Evolutionary conservation across 208 protist species (phyloP).

Genomic region (Crithidia mellificae): DNA sequence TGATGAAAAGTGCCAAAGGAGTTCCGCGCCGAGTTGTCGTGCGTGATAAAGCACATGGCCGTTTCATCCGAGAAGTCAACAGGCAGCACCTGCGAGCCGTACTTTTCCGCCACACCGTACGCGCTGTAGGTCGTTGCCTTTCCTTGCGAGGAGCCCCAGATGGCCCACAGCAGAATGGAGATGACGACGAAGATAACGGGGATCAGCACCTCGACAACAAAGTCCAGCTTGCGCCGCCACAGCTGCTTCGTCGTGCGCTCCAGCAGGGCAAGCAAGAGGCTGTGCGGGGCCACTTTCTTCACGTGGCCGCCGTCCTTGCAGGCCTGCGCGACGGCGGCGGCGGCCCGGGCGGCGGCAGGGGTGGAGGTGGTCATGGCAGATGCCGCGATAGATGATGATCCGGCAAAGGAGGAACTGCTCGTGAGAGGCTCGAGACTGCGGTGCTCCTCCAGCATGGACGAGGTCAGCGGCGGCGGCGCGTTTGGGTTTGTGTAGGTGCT

Average conservation of each 20-base stretch:
- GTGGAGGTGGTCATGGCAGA: not conserved
- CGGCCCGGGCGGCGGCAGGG: not conserved
- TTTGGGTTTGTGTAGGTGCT: not conserved
- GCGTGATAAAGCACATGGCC: slow-evolving; percentile 2
- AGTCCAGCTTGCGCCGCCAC: slow-evolving; percentile 23
- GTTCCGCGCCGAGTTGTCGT: not conserved
- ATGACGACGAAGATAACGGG: slow-evolving; percentile 46
- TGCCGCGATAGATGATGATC: no score
- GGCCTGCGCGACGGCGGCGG: not conserved
- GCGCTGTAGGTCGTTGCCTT: slow-evolving; percentile 1
- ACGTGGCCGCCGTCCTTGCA: slow-evolving; percentile 12
- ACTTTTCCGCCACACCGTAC: not conserved
- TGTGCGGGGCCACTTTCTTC: not conserved
- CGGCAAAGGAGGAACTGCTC: slow-evolving; percentile 1
- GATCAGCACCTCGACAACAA: slow-evolving; percentile 41
- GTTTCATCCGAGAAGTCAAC: not conserved
- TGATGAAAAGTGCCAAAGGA: not conserved
- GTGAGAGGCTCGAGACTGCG: not conserved
- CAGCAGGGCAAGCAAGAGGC: slow-evolving; percentile 34
- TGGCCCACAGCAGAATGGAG: slow-evolving; percentile 38
- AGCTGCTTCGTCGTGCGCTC: slow-evolving; percentile 32
- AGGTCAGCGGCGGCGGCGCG: not conserved
- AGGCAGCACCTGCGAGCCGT: slow-evolving; percentile 8
- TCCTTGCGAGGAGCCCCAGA: slow-evolving; percentile 29
- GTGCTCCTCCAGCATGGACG: not conserved